A percentile compares a stretch with the other conserved stretches of the same genome.
Conservation (phyloP, 179 eudicot genomes). For the Nepenthes alata region DNA sequence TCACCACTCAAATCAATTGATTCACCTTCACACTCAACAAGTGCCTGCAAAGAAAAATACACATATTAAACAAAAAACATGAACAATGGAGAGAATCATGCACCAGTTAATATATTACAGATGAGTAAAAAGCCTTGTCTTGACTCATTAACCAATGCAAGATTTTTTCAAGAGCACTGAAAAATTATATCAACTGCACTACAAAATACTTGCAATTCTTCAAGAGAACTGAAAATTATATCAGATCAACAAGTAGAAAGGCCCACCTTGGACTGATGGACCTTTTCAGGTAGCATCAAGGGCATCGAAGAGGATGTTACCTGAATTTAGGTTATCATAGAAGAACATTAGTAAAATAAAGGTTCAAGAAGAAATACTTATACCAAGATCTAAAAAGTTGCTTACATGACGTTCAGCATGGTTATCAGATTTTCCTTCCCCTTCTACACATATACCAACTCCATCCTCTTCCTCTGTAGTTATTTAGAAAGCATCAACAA, state of each 20-base stretch:
- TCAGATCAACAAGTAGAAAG: neutral
- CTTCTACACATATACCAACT: conserved; percentile 25
- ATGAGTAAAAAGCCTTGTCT: too few relatives aligned
- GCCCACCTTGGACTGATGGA: conserved; percentile 64
- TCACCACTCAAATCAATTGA: conserved; percentile 98
- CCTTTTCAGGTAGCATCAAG: conserved; percentile 75
- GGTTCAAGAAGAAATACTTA: neutral
- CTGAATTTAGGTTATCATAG: conserved; percentile 29
- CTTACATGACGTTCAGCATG: conserved; percentile 52
- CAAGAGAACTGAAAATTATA: too few relatives aligned
- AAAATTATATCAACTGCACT: too few relatives aligned
- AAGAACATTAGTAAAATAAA: conserved; percentile 11
- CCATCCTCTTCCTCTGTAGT: conserved; percentile 19
- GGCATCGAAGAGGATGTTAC: conserved; percentile 61
- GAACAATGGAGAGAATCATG: too few relatives aligned
- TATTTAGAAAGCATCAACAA: conserved; percentile 3
- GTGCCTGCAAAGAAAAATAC: conserved; percentile 42
- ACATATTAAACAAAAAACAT: neutral
- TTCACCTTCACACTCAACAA: conserved; percentile 96
- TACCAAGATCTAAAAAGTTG: conserved; percentile 7
- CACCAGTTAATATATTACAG: too few relatives aligned
- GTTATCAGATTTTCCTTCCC: conserved; percentile 45
- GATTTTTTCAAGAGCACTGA: too few relatives aligned
- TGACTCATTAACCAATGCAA: too few relatives aligned
- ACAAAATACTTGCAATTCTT: too few relatives aligned